Evolutionary conservation across 192 early-diverging fungal genomes (phyloP).

Genomic region (Piromyces sp.): DNA sequence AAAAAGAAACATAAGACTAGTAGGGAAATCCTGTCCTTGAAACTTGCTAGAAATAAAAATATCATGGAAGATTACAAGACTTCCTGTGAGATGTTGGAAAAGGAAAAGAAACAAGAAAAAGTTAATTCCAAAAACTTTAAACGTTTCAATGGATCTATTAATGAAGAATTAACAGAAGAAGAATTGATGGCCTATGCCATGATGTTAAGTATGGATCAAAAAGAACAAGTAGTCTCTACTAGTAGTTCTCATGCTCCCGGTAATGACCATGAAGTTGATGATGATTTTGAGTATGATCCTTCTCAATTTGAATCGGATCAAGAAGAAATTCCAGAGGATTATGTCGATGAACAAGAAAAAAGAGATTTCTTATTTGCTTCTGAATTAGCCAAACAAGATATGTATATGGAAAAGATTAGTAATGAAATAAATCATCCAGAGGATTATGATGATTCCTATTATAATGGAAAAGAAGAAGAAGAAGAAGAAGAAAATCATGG

Average conservation of each 20-base stretch:
- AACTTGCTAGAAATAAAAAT: background rate
- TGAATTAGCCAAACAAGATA: background rate
- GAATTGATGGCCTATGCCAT: background rate
- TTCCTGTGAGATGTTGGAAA: background rate
- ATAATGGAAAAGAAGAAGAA: no score
- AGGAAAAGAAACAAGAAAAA: background rate
- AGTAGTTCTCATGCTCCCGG: background rate
- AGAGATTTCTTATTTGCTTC: background rate
- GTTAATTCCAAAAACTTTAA: background rate
- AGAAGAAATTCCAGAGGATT: background rate
- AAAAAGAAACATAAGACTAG: background rate
- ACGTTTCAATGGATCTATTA: background rate
- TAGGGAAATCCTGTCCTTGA: background rate
- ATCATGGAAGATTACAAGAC: background rate
- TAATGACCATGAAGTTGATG: background rate
- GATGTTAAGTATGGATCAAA: background rate
- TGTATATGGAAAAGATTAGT: background rate
- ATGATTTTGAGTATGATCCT: background rate
- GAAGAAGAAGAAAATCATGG: background rate
- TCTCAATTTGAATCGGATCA: background rate
- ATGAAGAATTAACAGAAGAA: background rate
- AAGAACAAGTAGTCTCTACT: background rate
- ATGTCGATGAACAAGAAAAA: background rate
- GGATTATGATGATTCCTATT: no score
- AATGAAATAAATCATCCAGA: background rate